A percentile compares a stretch with the other conserved stretches of the same genome.
These are phyloP conservation scores for Coprinopsis cinerea DNA, from an alignment of 768 basidiomycete species.

Conservation along the genomic window DNA sequence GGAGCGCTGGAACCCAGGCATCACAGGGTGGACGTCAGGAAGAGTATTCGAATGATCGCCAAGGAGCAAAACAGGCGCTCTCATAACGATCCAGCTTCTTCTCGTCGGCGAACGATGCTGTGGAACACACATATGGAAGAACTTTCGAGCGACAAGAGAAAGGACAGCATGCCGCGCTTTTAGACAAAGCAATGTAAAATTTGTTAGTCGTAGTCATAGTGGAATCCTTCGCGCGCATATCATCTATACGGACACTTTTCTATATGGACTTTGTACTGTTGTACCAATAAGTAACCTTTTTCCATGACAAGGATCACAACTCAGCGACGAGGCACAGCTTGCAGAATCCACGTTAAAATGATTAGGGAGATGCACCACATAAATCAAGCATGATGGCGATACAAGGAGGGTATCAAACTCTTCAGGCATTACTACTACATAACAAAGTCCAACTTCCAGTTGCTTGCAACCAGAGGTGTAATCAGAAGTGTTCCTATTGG, in stretches of 20 bases:
- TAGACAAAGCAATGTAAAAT: too few relatives aligned
- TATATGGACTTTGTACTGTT: not conserved
- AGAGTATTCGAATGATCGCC: conserved; percentile 81
- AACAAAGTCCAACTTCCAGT: conserved; percentile 9
- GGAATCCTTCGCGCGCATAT: not conserved
- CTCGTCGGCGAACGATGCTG: conserved; percentile 30
- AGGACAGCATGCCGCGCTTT: too few relatives aligned
- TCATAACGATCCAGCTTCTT: conserved; percentile 39
- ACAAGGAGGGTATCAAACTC: not conserved
- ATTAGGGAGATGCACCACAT: too few relatives aligned
- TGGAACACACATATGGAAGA: conserved; percentile 41
- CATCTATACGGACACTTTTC: not conserved
- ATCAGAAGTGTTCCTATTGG: conserved; percentile 55
- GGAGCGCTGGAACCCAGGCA: too few relatives aligned
- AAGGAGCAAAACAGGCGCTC: conserved; percentile 60
- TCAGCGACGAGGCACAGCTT: too few relatives aligned
- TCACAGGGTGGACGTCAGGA: conserved; percentile 38
- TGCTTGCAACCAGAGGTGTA: conserved; percentile 4
- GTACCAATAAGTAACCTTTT: too few relatives aligned
- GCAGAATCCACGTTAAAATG: too few relatives aligned
- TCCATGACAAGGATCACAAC: too few relatives aligned
- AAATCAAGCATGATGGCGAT: not conserved
- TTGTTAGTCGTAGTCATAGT: not conserved
- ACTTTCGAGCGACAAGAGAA: conserved; percentile 21
- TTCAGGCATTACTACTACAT: too few relatives aligned